A percentile compares a stretch with the other conserved stretches of the same genome.
Evolutionary conservation across 108 stramenopile genomes (phyloP).

Genomic region (Epipyxis sp.): DNA sequence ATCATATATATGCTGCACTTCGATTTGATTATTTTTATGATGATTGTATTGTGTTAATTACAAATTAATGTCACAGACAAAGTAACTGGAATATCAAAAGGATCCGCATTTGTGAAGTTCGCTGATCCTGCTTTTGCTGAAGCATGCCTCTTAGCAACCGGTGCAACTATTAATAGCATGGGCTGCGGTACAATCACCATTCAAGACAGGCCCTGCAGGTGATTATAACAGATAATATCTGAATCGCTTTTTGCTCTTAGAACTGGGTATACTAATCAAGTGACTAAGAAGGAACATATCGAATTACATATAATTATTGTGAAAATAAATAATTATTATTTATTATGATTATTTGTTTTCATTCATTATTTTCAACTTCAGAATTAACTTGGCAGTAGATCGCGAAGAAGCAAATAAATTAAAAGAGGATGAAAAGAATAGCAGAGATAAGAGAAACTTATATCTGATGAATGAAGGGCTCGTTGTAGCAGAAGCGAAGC

Average conservation of each 20-base stretch:
- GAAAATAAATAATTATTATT: background rate
- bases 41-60: too few species aligned
- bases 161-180: background rate
- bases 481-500: conserved; percentile 48
- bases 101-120: conserved; percentile 81
- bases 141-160: conserved; percentile 30
- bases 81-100: conserved; percentile 67
- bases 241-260: too few species aligned
- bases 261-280: too few species aligned
- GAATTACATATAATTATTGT: background rate
- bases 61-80: conserved; percentile 87
- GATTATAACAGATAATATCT: too few species aligned
- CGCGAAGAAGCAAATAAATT: conserved; percentile 69
- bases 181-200: background rate
- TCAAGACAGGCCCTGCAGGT: background rate
- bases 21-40: too few species aligned
- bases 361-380: conserved; percentile 56
- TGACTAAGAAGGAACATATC: background rate
- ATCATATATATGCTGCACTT: too few species aligned
- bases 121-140: conserved; percentile 35
- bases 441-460: conserved; percentile 83
- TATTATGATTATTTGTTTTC: too few species aligned
- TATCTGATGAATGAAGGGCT: conserved; percentile 89
- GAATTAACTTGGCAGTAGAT: conserved; percentile 67
- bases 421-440: conserved; percentile 61